Evolutionary conservation across 1,284 basidiomycete species (phyloP), one percentile per base, ranked within the genome.

Genomic region (Fomitiporia mediterranea): DNA sequence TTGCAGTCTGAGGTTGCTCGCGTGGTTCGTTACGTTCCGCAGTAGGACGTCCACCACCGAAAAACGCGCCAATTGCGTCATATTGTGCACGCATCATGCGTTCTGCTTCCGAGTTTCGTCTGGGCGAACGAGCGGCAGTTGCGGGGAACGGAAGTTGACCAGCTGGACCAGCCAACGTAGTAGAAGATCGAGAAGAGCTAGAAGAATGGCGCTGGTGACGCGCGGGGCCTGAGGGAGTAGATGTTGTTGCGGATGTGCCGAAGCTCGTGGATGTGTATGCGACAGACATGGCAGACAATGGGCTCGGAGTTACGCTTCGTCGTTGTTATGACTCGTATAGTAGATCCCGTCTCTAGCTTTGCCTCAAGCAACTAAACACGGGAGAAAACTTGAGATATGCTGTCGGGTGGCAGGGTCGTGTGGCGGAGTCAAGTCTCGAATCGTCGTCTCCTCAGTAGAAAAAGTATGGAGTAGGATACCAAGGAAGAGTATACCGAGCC

Each of bases 261-360:
- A 56, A 56, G 39, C 55, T 56, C 48, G 55, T 56, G 49, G 55
- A 56, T 34, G 55, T 46, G 40, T 56, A 56, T n/a, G 49, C n/a
- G 32, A 56, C 39, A 19, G 55, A 56, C 55, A 56, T 56, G 38
- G 39, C 27, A 35, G 40, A 53, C 49, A 51, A 51, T 23, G 35
- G 19, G n/a, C n/a, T n/a, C n/a, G n/a, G n/a, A n/a, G n/a, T n/a
- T n/a, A n/a, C n/a, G n/a, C n/a, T n/a, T n/a, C n/a, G n/a, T n/a
- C n/a, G n/a, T n/a, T 13, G 34, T 35, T 40, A 32, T 28, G 50
- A 40, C 4, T 17, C 19, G 39, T 19, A 39, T 19, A 39, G n/a
- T n/a, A n/a, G n/a, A 39, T 39, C 37, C 37, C 19, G 13, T 43
- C 44, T 15, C 21, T 30, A 46, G 44, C 44, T 34, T 28, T 32